Base-by-base conservation (phyloP, 2,329 filamentous ascomycete species). In the Fusarium dimerum region DNA sequence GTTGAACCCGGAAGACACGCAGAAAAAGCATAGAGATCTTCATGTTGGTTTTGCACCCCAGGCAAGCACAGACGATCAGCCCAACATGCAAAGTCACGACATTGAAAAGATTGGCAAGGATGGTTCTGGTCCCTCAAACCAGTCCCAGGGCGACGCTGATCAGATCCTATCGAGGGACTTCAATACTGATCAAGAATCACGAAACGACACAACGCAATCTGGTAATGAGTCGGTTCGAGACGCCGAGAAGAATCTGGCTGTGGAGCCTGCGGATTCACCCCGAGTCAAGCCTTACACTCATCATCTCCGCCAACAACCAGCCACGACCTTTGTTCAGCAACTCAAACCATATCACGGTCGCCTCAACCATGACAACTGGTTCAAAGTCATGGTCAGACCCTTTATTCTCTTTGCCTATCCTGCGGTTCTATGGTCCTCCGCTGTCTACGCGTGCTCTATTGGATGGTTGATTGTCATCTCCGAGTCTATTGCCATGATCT, bases 401-500 rank as follows among this genome's bases (percentile, higher is more conserved):
- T 90, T 97, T 55, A 84, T 97, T 43, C 80, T 97, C 1, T 96
- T 87, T 63, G 83, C 87, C 1, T 97, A 97, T 66, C 94, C 94
- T 0, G 84, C 89, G 1, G 89, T 97, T 1, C 80, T 97, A 9
- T 97, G 92, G 93, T 93, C 90, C 6, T 78, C 91, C 0, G 78
- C 89, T 1, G 84, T 96, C 5, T 97, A 97, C 68, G 78, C 92
- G 0, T 87, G 94, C 62, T 94, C 92, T 0, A 83, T 97, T 7
- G 93, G 93, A 38, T 97, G 93, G 94, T 80, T 97, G 29, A 97
- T 97, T 60, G 92, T 97, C 41, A 82, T 97, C 2, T 96, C 92
- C 1, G 92, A 97, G 71, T 89, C 88, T 0, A 85, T 97, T 3
- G 83, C 90, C 0, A 79, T 88, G 52, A 88, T 97, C 55, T 97